Base-by-base conservation (phyloP, 2,329 filamentous ascomycete genomes). In the Mariannaea sp. region DNA sequence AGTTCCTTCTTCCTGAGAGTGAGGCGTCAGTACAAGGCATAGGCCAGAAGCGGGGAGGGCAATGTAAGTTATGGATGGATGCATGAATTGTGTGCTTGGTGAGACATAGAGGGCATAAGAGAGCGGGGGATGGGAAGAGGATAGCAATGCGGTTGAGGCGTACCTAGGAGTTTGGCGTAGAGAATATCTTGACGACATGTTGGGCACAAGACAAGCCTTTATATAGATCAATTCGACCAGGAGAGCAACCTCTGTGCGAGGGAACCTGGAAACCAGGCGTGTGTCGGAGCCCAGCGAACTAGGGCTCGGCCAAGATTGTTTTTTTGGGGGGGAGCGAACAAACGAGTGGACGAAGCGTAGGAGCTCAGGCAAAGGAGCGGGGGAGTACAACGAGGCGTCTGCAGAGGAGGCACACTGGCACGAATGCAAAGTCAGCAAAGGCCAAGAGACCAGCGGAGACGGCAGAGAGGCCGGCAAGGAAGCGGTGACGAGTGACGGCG, bases 1-100 rank as follows among this genome's bases (percentile, higher is more conserved):
- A 82, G 77, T 67, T 84, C 81, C 71, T 82, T 83, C 71, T 85
- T 85, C 60, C 82, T 85, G 32, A 20, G 8, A 24, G 35, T 49
- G 58, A 38, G 48, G 53, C 13, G 61, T 32, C 47, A 43, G 30
- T 46, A 20, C 38, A 16, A 29, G 12, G 17, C 14, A 33, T 8
- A 32, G 13, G 27, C 9, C 14, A 16, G 30, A 12, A n/a, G 41
- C 10, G 26, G 24, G 20, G 6, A 6, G 13, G 4, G n/a, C n/a
- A n/a, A n/a, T n/a, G n/a, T n/a, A n/a, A n/a, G n/a, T n/a, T n/a
- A n/a, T n/a, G n/a, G n/a, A n/a, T n/a, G n/a, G n/a, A n/a, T n/a
- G n/a, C n/a, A n/a, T n/a, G n/a, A n/a, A n/a, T n/a, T n/a, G n/a
- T n/a, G n/a, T n/a, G n/a, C n/a, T n/a, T n/a, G n/a, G n/a, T n/a